Evolutionary conservation across 208 protist genomes (phyloP).

Genomic region (Trichomonas tenax): DNA sequence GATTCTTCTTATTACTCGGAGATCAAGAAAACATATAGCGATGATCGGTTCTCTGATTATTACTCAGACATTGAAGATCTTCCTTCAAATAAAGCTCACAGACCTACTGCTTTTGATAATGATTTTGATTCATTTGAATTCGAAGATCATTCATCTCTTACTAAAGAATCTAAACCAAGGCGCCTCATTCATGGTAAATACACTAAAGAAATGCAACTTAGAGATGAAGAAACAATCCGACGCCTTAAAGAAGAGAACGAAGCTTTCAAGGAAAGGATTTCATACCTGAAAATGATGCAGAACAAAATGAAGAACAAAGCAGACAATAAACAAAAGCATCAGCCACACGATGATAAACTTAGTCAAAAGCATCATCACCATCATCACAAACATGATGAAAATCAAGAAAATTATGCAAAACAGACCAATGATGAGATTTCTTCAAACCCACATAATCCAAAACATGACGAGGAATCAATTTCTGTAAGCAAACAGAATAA

Average conservation of each 20-base stretch:
- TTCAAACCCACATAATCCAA: too few species aligned
- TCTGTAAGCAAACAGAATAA: too few species aligned
- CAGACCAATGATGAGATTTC: neutral
- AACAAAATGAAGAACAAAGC: neutral
- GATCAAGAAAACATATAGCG: too few species aligned
- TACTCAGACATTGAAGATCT: neutral
- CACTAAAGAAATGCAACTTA: neutral
- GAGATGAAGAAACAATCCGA: neutral
- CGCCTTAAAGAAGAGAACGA: neutral
- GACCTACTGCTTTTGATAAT: too few species aligned
- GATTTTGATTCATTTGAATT: neutral
- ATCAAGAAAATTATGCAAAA: neutral
- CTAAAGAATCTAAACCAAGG: neutral
- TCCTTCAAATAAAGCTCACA: neutral
- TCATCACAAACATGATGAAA: neutral
- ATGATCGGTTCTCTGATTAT: neutral
- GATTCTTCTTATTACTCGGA: too few species aligned
- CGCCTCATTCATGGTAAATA: neutral
- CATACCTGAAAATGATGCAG: neutral
- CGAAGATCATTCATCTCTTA: neutral
- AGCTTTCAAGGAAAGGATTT: neutral
- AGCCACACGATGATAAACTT: too few species aligned
- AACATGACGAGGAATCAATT: too few species aligned
- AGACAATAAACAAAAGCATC: too few species aligned
- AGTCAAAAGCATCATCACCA: neutral